Evolutionary conservation across 2,329 filamentous ascomycete species (phyloP).

Genomic region (Lachnellula suecica): DNA sequence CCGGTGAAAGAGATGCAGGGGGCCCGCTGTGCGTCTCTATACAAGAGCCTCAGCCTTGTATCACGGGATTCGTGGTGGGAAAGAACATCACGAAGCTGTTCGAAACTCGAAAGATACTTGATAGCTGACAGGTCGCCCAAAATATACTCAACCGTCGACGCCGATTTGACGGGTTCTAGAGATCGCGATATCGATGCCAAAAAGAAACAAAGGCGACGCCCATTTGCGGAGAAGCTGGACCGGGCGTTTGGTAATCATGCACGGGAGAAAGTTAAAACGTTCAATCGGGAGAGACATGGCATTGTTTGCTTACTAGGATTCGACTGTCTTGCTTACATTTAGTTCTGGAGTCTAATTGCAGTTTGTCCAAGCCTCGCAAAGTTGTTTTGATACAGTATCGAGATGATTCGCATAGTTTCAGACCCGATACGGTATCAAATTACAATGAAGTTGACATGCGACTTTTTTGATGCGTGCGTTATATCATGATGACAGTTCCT

Average conservation of each 20-base stretch:
- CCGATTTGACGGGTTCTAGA: too few species aligned
- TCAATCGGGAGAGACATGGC: conserved; percentile 6
- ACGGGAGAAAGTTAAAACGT: conserved; percentile 9
- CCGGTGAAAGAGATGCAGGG: background rate
- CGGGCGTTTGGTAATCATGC: conserved; percentile 6
- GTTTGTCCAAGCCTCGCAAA: too few species aligned
- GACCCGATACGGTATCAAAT: too few species aligned
- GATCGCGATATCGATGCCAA: background rate
- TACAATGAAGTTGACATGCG: too few species aligned
- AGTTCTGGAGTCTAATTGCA: too few species aligned
- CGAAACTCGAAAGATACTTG: background rate
- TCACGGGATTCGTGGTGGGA: background rate
- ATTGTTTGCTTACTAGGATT: too few species aligned
- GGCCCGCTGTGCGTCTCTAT: background rate
- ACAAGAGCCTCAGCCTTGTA: conserved; percentile 17
- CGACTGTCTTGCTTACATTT: too few species aligned
- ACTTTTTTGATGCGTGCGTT: too few species aligned
- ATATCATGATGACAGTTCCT: too few species aligned
- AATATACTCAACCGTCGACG: background rate
- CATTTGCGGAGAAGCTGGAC: conserved; percentile 6
- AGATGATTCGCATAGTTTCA: too few species aligned
- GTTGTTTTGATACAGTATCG: too few species aligned
- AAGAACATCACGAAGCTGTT: background rate
- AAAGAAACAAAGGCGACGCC: background rate
- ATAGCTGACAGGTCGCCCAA: background rate